These are phyloP conservation scores for Mortierella sp. DNA, from an alignment of 371 early-diverging fungal genomes.

Conservation along the genomic window DNA sequence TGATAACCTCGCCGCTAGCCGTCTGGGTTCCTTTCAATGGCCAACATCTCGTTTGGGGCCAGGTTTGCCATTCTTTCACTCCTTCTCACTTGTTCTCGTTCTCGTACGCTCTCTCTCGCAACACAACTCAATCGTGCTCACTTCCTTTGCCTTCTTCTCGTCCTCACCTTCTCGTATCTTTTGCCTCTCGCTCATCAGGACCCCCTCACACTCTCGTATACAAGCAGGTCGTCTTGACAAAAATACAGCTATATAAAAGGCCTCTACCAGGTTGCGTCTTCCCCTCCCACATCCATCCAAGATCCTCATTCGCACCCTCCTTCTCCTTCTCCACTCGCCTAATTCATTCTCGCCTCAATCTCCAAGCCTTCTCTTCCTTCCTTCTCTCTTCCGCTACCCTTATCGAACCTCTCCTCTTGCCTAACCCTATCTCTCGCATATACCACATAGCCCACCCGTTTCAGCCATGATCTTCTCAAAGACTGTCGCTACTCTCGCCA, in stretches of 20 bases:
- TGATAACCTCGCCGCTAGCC: not conserved
- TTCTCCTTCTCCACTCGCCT: not conserved
- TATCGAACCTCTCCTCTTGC: not conserved
- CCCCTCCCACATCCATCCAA: slow-evolving; percentile 8
- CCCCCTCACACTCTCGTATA: not conserved
- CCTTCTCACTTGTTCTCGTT: not conserved
- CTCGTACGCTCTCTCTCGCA: not conserved
- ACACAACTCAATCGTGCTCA: not conserved
- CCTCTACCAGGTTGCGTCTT: slow-evolving; percentile 1
- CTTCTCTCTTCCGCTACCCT: not conserved
- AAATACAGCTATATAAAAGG: not conserved
- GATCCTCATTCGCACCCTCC: not conserved
- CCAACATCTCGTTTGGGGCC: not conserved
- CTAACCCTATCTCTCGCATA: not conserved
- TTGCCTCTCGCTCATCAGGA: not conserved
- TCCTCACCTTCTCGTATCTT: not conserved
- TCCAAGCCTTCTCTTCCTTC: not conserved
- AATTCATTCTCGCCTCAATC: not conserved
- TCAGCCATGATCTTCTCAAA: slow-evolving; percentile 35
- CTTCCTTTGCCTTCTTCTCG: not conserved
- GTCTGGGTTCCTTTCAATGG: not conserved
- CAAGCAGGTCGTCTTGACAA: not conserved
- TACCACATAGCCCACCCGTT: not conserved
- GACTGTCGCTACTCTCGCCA: slow-evolving; percentile 26
- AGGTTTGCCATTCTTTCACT: not conserved